Conservation (phyloP, 169 alveolate species). For the Plasmodium yoelii region DNA sequence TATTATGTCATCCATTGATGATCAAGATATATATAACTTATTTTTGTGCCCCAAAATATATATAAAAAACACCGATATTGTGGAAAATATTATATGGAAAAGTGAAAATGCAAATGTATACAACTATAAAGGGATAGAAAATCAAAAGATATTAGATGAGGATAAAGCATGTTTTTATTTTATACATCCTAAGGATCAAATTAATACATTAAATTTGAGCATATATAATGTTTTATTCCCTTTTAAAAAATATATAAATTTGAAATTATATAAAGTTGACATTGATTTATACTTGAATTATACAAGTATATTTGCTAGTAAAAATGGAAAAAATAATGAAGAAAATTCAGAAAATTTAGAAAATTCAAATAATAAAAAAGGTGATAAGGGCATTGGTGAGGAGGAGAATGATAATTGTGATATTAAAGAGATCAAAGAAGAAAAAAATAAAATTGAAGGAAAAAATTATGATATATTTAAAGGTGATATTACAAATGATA, state of each 20-base stretch:
- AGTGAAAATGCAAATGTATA: slow-evolving; percentile 2
- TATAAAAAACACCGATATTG: slow-evolving; percentile 11
- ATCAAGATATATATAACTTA: slow-evolving; percentile 52
- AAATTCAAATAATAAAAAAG: not conserved
- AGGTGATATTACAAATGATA: slow-evolving; percentile 13
- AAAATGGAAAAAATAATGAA: not conserved
- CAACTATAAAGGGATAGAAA: slow-evolving; percentile 16
- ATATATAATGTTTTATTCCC: slow-evolving; percentile 54
- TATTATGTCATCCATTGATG: slow-evolving; percentile 29
- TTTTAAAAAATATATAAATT: slow-evolving; percentile 55
- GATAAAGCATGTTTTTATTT: slow-evolving; percentile 56
- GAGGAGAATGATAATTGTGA: slow-evolving; percentile 49
- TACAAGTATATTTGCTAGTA: slow-evolving; percentile 3
- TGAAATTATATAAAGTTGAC: slow-evolving; percentile 27
- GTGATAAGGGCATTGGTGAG: slow-evolving; percentile 6
- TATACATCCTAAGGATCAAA: slow-evolving; percentile 50
- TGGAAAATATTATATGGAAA: slow-evolving; percentile 25
- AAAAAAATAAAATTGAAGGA: slow-evolving; percentile 7
- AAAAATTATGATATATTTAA: slow-evolving; percentile 6
- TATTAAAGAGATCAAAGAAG: slow-evolving; percentile 8
- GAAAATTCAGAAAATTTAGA: not conserved
- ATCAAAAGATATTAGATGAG: slow-evolving; percentile 30
- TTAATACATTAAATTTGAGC: slow-evolving; percentile 35
- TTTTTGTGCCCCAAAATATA: slow-evolving; percentile 71
- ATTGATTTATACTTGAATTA: slow-evolving; percentile 16